Conservation (phyloP, 225 moss, liverwort and hornwort genomes). For the Polytrichum formosum region DNA sequence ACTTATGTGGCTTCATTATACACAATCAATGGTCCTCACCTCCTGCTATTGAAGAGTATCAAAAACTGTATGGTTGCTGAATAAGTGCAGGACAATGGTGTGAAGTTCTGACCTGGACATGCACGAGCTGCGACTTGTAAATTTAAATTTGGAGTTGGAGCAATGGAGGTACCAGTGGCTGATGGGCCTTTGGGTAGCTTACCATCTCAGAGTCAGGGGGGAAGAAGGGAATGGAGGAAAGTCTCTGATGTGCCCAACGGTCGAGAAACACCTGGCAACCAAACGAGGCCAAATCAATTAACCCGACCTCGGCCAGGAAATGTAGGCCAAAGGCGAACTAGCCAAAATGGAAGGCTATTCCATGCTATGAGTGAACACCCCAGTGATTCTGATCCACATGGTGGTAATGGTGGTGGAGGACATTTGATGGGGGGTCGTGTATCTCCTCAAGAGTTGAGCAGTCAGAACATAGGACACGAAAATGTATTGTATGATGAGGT, state of each 20-base stretch:
- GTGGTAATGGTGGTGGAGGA: conserved; percentile 64
- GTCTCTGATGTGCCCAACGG: conserved; percentile 67
- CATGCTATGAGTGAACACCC: conserved; percentile 86
- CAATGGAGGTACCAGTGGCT: conserved; percentile 74
- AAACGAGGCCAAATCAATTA: conserved; percentile 56
- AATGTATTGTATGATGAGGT: conserved; percentile 87
- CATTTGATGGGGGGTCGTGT: conserved; percentile 70
- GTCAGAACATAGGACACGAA: conserved; percentile 78
- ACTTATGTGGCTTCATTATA: background rate
- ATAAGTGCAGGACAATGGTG: background rate
- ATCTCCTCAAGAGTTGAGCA: conserved; percentile 73
- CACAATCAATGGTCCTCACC: conserved; percentile 13
- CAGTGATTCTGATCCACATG: conserved; percentile 93
- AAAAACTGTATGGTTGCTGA: no score
- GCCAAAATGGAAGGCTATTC: conserved; percentile 80
- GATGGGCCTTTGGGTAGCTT: conserved; percentile 69
- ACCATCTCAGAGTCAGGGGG: conserved; percentile 70
- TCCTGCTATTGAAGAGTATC: background rate
- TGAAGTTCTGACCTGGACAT: conserved; percentile 19
- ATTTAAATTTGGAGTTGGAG: conserved; percentile 30
- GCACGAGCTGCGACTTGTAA: conserved; percentile 32
- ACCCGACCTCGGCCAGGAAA: conserved; percentile 63
- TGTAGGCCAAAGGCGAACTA: conserved; percentile 66
- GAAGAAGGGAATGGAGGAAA: conserved; percentile 90
- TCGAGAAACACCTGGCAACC: conserved; percentile 60